Evolutionary conservation across 768 basidiomycete species (phyloP), one percentile per base, ranked within the genome.

Genomic region (Symmetrospora coprosmae): DNA sequence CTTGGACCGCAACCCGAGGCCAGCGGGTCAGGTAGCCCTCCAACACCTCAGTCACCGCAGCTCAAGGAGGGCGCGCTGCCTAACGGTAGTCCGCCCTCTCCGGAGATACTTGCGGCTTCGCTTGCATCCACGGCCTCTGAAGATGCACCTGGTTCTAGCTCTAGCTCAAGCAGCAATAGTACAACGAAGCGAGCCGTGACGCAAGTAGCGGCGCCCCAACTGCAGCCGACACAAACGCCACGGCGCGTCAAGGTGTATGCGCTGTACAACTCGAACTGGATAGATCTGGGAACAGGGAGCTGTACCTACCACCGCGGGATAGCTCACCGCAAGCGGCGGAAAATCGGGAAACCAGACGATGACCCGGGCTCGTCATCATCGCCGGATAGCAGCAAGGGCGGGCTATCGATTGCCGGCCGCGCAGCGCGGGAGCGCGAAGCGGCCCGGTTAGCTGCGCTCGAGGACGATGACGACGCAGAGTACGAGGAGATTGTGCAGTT

Each of bases 241-340:
- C 50, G 62, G 28, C 59, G 67, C 19, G 65, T 68, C 45, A 68
- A 99, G 85, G 92, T 99, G 27, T 97, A 99, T 74, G 85, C 91
- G 73, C 83, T 99, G 62, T 80, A 88, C 52, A 87, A 85, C 61
- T 79, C 85, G 65, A 81, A 83, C 59, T 99, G 94, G 94, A 79
- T 83, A 56, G 94, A 99, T 77, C 83, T 89, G 71, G 94, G 94
- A 46, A 99, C 94, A 17, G 94, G 94, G 1, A 87, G 90, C 71
- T 94, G 91, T 72, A 86, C 86, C 69, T 90, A 90, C 43, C 83
- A 90, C 71, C 85, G 23, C 14, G 47, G 55, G 13, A 31, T 47
- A 14, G 16, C 35, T 2, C 47, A 41, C 25, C 59, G 38, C 14
- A 60, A 14, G 37, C 41, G 47, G 28, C 60, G 11, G 37, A 16